phyloP scores from a whole-genome alignment of 371 early-diverging fungal species.

The Zancudomyces culisetae region DNA sequence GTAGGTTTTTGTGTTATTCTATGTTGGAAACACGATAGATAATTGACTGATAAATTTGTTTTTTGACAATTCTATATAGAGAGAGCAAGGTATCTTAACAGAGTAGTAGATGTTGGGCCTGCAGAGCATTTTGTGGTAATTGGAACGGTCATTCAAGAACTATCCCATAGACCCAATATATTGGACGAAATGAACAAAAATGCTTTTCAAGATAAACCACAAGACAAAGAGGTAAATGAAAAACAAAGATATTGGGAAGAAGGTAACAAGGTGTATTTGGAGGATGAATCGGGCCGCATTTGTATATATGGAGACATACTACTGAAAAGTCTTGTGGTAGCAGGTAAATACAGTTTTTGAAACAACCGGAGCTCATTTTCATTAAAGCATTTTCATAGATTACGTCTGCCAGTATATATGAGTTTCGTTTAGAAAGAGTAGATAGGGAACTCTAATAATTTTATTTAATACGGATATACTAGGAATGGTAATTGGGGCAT shows the following conservation, averaged over 20 bases:
- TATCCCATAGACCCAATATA: slow-evolving; percentile 69
- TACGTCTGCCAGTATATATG: too few species aligned
- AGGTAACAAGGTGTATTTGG: slow-evolving; percentile 42
- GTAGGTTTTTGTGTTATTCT: neutral
- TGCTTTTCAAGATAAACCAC: slow-evolving; percentile 39
- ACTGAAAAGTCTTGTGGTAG: slow-evolving; percentile 32
- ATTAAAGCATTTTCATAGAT: too few species aligned
- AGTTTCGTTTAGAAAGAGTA: too few species aligned
- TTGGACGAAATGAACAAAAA: slow-evolving; percentile 62
- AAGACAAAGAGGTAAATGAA: slow-evolving; percentile 29
- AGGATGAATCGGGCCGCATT: slow-evolving; percentile 85
- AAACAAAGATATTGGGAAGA: slow-evolving; percentile 42
- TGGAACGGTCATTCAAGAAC: slow-evolving; percentile 73
- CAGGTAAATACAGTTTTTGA: slow-evolving; percentile 15
- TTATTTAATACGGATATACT: slow-evolving; percentile 19
- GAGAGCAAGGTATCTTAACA: neutral
- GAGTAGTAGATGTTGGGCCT: neutral
- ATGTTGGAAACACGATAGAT: neutral
- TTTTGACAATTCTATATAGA: neutral
- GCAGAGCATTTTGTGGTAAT: slow-evolving; percentile 18
- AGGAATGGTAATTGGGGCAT: slow-evolving; percentile 54
- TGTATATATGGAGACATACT: slow-evolving; percentile 33
- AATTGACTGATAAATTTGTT: neutral
- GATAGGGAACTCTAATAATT: too few species aligned
- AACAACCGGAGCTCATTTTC: too few species aligned